Conservation (phyloP, 225 moss, liverwort and hornwort genomes). For the Lunularia cruciata region DNA sequence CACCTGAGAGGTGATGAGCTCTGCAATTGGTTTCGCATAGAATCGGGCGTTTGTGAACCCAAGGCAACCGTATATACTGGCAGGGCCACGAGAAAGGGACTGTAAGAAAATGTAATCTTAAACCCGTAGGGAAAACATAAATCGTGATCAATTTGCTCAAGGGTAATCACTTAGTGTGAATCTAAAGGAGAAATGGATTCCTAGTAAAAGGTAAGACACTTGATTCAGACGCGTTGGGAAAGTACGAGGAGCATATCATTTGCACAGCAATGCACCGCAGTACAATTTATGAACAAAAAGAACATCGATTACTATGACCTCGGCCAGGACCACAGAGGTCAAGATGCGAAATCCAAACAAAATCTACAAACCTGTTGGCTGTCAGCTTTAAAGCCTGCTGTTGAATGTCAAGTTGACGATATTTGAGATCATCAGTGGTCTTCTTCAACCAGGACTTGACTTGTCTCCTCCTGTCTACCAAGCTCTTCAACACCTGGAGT, state of each 20-base stretch:
- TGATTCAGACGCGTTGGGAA: no score
- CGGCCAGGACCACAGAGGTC: no score
- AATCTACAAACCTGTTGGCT: constrained; percentile 75
- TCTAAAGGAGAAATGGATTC: no score
- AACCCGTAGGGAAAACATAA: no score
- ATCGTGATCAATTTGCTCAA: no score
- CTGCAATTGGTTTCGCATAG: constrained; percentile 97
- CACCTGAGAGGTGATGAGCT: constrained; percentile 97
- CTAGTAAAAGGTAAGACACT: no score
- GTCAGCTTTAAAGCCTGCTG: constrained; percentile 98
- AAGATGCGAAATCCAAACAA: no score
- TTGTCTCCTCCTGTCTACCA: constrained; percentile 95
- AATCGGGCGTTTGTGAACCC: constrained; percentile 97
- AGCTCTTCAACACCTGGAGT: constrained; percentile 77
- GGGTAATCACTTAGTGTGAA: no score
- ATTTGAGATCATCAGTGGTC: constrained; percentile 79
- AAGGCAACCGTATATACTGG: constrained; percentile 97
- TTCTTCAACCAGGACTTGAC: constrained; percentile 93
- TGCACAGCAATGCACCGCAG: no score
- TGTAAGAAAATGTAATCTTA: neutral
- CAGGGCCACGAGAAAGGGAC: constrained; percentile 17
- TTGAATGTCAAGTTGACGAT: constrained; percentile 96
- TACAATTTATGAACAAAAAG: no score
- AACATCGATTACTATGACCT: no score
- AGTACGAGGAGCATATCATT: no score